Conservation (phyloP, 1,284 basidiomycete genomes). For the Cryptococcus jaspeensis region DNA sequence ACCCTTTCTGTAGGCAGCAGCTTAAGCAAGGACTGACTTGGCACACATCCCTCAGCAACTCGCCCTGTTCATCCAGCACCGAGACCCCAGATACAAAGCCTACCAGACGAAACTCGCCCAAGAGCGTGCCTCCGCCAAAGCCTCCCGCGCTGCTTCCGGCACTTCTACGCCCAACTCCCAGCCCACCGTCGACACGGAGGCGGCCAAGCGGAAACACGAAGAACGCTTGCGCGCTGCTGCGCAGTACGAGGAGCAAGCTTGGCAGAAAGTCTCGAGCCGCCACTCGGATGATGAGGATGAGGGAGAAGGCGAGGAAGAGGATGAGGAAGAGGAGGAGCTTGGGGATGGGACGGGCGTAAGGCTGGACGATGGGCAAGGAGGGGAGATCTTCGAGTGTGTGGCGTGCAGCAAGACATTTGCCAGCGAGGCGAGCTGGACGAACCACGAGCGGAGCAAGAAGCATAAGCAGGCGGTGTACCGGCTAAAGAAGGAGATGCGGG, state of each 20-base stretch:
- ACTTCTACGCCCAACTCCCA: slow-evolving; percentile 17
- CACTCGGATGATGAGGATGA: slow-evolving; percentile 55
- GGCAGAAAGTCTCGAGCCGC: slow-evolving; percentile 70
- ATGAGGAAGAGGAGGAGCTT: slow-evolving; percentile 32
- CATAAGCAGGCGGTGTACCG: slow-evolving; percentile 83
- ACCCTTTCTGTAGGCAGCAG: background rate
- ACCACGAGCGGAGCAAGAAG: slow-evolving; percentile 94
- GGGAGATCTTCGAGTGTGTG: slow-evolving; percentile 78
- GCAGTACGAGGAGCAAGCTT: slow-evolving; percentile 61
- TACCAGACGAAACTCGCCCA: slow-evolving; percentile 60
- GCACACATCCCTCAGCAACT: slow-evolving; percentile 60
- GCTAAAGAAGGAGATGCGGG: slow-evolving; percentile 65
- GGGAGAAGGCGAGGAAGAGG: slow-evolving; percentile 48
- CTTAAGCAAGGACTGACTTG: no score
- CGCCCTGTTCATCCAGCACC: slow-evolving; percentile 82
- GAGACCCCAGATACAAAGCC: slow-evolving; percentile 86
- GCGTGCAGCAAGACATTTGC: slow-evolving; percentile 88
- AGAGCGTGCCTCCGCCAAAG: slow-evolving; percentile 15
- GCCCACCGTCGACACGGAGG: slow-evolving; percentile 26
- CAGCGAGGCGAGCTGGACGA: slow-evolving; percentile 91
- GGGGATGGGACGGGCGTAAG: slow-evolving; percentile 38
- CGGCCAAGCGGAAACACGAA: slow-evolving; percentile 24
- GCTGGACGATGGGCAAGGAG: slow-evolving; percentile 33
- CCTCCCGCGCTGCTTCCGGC: slow-evolving; percentile 5
- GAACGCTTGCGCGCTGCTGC: slow-evolving; percentile 30